Percentiles rank a stretch among this genome's conserved stretches.
Conservation (phyloP, 257 asterid genomes). For the Verbascum thapsus region DNA sequence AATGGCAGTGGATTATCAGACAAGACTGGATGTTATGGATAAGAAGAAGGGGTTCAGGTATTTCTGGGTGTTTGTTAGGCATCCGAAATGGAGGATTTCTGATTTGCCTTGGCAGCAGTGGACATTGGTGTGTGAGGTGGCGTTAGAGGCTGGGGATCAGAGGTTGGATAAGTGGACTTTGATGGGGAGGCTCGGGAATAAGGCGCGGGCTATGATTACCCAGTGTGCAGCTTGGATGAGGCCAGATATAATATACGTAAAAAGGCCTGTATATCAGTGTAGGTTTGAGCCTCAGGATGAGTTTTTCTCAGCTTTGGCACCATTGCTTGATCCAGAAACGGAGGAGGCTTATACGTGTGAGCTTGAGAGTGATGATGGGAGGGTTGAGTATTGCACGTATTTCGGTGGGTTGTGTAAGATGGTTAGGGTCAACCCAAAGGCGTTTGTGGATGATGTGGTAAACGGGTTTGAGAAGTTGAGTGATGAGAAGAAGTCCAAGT, state of each 20-base stretch:
- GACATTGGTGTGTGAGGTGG: conserved; percentile 91
- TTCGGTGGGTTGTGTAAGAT: conserved; percentile 88
- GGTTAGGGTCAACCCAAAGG: conserved; percentile 75
- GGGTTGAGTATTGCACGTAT: conserved; percentile 74
- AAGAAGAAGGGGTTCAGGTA: conserved; percentile 47
- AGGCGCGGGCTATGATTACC: conserved; percentile 64
- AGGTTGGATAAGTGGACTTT: conserved; percentile 95
- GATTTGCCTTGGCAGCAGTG: conserved; percentile 95
- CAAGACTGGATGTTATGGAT: conserved; percentile 61
- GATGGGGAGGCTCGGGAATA: conserved; percentile 93
- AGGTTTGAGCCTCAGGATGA: conserved; percentile 88
- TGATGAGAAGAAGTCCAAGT: conserved; percentile 74
- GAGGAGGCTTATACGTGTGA: conserved; percentile 73
- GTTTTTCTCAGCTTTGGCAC: conserved; percentile 61
- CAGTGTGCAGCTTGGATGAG: conserved; percentile 99
- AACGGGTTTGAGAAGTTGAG: conserved; percentile 72
- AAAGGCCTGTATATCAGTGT: conserved; percentile 88
- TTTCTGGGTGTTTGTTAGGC: conserved; percentile 95
- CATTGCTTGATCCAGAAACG: conserved; percentile 78
- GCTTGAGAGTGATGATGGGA: conserved; percentile 72
- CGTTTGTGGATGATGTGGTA: conserved; percentile 93
- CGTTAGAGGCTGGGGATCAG: conserved; percentile 73
- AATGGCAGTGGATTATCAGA: conserved; percentile 73
- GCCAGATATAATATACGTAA: conserved; percentile 86
- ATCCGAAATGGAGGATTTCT: conserved; percentile 84